Evolutionary conservation across 495 filamentous ascomycete genomes (phyloP).

Genomic region (Aspergillus egyptiacus): DNA sequence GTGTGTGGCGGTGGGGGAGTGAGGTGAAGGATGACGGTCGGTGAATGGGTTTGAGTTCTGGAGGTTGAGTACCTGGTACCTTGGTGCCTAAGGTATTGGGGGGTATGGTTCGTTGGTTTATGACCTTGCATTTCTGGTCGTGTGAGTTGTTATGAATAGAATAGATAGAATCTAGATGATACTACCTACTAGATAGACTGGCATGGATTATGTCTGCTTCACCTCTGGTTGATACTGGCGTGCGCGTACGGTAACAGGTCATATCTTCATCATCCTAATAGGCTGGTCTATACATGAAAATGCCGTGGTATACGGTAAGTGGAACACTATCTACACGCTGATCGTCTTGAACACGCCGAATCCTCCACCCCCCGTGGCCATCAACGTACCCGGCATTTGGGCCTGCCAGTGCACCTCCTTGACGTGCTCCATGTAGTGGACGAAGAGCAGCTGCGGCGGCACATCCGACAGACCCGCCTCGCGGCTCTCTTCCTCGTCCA

Average conservation of each 20-base stretch:
- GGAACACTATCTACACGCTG: constrained; percentile 38
- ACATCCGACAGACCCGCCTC: constrained; percentile 83
- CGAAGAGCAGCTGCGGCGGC: constrained; percentile 89
- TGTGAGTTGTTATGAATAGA: too few relatives aligned
- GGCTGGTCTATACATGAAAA: constrained; percentile 1
- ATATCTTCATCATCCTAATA: too few relatives aligned
- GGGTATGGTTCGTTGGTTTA: too few relatives aligned
- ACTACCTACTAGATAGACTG: too few relatives aligned
- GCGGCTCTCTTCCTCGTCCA: constrained; percentile 94
- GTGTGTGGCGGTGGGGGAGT: constrained; percentile 9
- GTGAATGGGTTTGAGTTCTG: neutral
- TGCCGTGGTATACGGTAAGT: too few relatives aligned
- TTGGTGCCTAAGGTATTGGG: too few relatives aligned
- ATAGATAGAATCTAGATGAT: too few relatives aligned
- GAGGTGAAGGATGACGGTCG: neutral
- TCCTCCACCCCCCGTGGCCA: constrained; percentile 81
- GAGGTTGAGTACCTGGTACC: too few relatives aligned
- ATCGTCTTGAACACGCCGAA: constrained; percentile 65
- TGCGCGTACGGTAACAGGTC: too few relatives aligned
- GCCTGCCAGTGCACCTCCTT: constrained; percentile 98
- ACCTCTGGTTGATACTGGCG: too few relatives aligned
- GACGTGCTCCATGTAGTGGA: constrained; percentile 88
- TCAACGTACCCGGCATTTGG: constrained; percentile 85
- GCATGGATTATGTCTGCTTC: too few relatives aligned
- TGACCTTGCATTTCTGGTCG: too few relatives aligned